A percentile compares a stretch with the other conserved stretches of the same genome.
phyloP scores from a whole-genome alignment of 2,329 filamentous ascomycete genomes.

The Sclerotinia nivalis region DNA sequence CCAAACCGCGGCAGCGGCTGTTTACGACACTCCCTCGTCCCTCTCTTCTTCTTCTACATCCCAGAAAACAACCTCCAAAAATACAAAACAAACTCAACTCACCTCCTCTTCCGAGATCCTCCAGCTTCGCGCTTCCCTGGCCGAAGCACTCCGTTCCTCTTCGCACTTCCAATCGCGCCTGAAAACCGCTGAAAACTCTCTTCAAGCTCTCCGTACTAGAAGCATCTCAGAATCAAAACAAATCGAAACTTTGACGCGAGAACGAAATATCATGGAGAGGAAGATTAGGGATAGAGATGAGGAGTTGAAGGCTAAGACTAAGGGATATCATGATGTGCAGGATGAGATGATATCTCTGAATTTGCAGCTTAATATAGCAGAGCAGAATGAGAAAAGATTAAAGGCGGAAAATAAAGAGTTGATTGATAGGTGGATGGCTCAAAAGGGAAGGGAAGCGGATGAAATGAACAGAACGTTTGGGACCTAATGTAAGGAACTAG shows the following conservation, averaged over 20 bases:
- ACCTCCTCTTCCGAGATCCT: constrained; percentile 41
- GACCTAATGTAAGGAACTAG: neutral
- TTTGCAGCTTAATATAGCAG: constrained; percentile 82
- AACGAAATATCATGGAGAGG: constrained; percentile 61
- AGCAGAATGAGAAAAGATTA: constrained; percentile 71
- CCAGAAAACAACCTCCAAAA: constrained; percentile 41
- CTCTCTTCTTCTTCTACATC: constrained; percentile 35
- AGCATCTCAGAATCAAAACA: constrained; percentile 59
- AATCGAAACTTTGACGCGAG: constrained; percentile 62
- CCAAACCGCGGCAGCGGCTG: constrained; percentile 59
- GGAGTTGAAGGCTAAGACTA: constrained; percentile 80
- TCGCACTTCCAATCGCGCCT: constrained; percentile 66
- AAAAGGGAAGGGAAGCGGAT: constrained; percentile 83
- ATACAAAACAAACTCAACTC: constrained; percentile 35
- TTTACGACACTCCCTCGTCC: constrained; percentile 36
- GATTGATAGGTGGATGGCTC: constrained; percentile 86
- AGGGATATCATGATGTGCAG: constrained; percentile 83
- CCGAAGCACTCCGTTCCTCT: constrained; percentile 74
- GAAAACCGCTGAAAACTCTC: constrained; percentile 61
- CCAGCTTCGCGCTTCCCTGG: constrained; percentile 68
- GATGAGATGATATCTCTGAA: constrained; percentile 89
- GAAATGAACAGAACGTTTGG: constrained; percentile 69
- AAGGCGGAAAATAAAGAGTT: constrained; percentile 84
- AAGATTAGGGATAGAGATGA: constrained; percentile 80
- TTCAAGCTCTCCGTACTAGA: constrained; percentile 62